Evolutionary conservation across 2,329 filamentous ascomycete genomes (phyloP).

Genomic region (Atkinsonella hypoxylon): DNA sequence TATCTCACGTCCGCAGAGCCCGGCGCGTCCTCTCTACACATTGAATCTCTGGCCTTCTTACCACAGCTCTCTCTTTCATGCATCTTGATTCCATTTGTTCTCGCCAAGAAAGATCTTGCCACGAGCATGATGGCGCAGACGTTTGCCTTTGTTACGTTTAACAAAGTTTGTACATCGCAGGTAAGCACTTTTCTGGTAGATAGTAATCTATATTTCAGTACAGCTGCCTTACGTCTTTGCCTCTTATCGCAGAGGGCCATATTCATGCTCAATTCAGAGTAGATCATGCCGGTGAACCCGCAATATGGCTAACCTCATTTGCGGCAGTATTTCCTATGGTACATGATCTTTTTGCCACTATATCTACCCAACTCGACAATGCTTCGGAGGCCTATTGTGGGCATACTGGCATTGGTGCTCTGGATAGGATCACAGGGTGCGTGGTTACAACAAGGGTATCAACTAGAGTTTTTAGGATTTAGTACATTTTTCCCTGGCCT

Average conservation of each 20-base stretch:
- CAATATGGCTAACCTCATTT: background rate
- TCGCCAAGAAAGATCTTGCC: slow-evolving; percentile 73
- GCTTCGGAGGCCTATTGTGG: slow-evolving; percentile 45
- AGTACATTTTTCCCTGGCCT: slow-evolving; percentile 81
- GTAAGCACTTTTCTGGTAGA: too few species aligned
- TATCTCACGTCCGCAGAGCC: slow-evolving; percentile 66
- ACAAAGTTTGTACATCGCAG: slow-evolving; percentile 98
- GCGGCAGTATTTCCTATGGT: slow-evolving; percentile 90
- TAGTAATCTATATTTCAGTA: too few species aligned
- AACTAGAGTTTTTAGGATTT: slow-evolving; percentile 65
- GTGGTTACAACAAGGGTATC: slow-evolving; percentile 66
- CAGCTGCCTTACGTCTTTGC: too few species aligned
- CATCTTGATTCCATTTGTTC: slow-evolving; percentile 58
- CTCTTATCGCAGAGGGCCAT: too few species aligned
- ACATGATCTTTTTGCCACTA: slow-evolving; percentile 83
- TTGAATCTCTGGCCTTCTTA: slow-evolving; percentile 77
- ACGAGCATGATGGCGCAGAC: slow-evolving; percentile 88
- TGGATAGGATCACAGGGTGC: slow-evolving; percentile 68
- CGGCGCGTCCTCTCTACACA: slow-evolving; percentile 27
- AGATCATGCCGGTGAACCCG: too few species aligned
- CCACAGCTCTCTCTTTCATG: slow-evolving; percentile 77
- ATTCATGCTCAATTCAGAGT: too few species aligned
- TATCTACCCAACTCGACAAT: slow-evolving; percentile 76
- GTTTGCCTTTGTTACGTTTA: slow-evolving; percentile 93
- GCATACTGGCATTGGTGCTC: slow-evolving; percentile 50